A percentile compares a stretch with the other conserved stretches of the same genome.
Evolutionary conservation across 495 filamentous ascomycete genomes (phyloP).

Genomic region (Tuber melanosporum): DNA sequence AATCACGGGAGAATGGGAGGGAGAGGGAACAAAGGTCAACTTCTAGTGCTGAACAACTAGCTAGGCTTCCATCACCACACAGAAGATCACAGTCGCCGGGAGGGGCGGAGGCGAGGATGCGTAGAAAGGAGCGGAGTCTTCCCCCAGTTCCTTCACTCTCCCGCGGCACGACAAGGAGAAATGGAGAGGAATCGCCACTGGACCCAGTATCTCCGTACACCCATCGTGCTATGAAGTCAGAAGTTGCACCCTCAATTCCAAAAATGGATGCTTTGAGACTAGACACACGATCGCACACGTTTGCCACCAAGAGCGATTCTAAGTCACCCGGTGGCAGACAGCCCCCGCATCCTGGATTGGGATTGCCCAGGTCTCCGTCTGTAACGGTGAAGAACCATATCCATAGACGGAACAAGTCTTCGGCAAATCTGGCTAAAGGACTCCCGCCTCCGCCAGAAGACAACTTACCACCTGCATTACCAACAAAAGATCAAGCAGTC

Average conservation of each 20-base stretch:
- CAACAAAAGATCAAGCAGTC: slow-evolving; percentile 6
- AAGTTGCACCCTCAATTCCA: slow-evolving; percentile 8
- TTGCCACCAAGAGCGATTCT: slow-evolving; percentile 45
- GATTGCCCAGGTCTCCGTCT: slow-evolving; percentile 36
- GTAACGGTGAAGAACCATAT: slow-evolving; percentile 18
- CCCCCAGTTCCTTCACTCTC: slow-evolving; percentile 11
- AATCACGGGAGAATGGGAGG: slow-evolving; percentile 13
- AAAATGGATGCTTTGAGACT: slow-evolving; percentile 44
- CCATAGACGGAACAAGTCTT: slow-evolving; percentile 29
- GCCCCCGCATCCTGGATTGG: slow-evolving; percentile 36
- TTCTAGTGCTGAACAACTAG: slow-evolving; percentile 7
- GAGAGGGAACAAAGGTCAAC: slow-evolving; percentile 8
- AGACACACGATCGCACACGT: slow-evolving; percentile 52
- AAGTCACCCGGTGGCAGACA: slow-evolving; percentile 13
- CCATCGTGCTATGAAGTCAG: slow-evolving; percentile 20
- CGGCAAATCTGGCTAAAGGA: slow-evolving; percentile 23
- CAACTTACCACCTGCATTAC: neutral
- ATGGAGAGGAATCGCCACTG: slow-evolving; percentile 16
- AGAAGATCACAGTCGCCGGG: slow-evolving; percentile 27
- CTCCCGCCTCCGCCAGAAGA: slow-evolving; percentile 12
- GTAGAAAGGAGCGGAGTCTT: slow-evolving; percentile 9
- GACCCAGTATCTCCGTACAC: slow-evolving; percentile 6
- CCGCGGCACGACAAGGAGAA: slow-evolving; percentile 11
- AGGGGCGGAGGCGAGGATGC: slow-evolving; percentile 15
- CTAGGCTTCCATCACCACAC: slow-evolving; percentile 9